A percentile compares a stretch with the other conserved stretches of the same genome.
Conservation (phyloP, 768 basidiomycete genomes). For the Trametes maxima region DNA sequence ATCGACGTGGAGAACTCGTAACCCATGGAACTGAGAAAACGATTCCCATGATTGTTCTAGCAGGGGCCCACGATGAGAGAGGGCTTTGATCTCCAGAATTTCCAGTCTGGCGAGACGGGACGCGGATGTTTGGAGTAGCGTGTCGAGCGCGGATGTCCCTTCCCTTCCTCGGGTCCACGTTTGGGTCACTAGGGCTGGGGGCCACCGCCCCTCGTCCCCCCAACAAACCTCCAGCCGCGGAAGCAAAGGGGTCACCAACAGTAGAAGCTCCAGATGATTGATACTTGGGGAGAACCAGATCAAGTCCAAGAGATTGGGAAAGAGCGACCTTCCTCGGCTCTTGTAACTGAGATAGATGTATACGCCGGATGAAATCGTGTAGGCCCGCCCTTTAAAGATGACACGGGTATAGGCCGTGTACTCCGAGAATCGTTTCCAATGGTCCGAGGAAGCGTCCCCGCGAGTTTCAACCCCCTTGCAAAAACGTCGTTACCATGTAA, state of each 20-base stretch:
- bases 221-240: not conserved
- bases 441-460: not conserved
- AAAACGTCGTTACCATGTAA: not conserved
- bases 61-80: not conserved
- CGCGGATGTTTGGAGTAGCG: not conserved
- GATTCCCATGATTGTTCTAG: not conserved
- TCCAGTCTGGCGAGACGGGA: not conserved
- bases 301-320: not conserved
- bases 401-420: not conserved
- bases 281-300: not conserved
- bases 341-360: slow-evolving; percentile 3
- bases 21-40: not conserved
- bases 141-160: not conserved
- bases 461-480: not conserved
- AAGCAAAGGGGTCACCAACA: not conserved
- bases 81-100: not conserved
- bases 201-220: not conserved
- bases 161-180: not conserved
- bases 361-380: not conserved
- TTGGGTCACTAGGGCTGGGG: not conserved
- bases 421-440: not conserved
- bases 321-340: not conserved
- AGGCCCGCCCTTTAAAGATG: not conserved
- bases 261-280: not conserved
- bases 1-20: not conserved